A percentile compares a stretch with the other conserved stretches of the same genome.
Conservation (phyloP, 768 basidiomycete genomes). For the Boletus vermiculosoides region DNA sequence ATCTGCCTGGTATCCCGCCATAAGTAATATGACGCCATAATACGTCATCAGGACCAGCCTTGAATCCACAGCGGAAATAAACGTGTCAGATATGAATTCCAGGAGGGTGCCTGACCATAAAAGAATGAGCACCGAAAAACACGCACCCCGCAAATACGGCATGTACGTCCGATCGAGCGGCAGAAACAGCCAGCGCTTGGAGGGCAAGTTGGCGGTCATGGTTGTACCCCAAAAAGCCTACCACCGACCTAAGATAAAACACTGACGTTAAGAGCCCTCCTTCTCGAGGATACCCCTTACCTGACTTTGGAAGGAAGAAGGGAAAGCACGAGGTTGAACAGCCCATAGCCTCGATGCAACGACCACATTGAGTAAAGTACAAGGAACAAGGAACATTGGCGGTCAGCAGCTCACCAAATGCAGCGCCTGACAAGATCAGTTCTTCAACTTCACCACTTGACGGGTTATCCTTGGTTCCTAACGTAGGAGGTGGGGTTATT, state of each 20-base stretch:
- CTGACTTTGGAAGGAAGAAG: conserved; percentile 69
- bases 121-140: background rate
- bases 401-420: conserved; percentile 56
- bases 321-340: conserved; percentile 81
- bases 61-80: background rate
- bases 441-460: conserved; percentile 66
- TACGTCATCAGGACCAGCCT: conserved; percentile 83
- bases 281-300: conserved; percentile 36
- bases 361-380: background rate
- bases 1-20: conserved; percentile 76
- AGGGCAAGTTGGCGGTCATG: conserved; percentile 69
- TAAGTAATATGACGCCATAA: conserved; percentile 64
- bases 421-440: conserved; percentile 69
- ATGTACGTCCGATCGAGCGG: conserved; percentile 68
- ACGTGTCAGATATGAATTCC: background rate
- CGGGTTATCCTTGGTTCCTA: conserved; percentile 23
- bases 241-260: conserved; percentile 51
- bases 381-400: background rate
- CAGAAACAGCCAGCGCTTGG: conserved; percentile 65
- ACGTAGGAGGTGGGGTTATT: conserved; percentile 11
- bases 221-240: conserved; percentile 76
- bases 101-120: background rate
- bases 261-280: background rate
- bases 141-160: conserved; percentile 72
- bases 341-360: conserved; percentile 44